Evolutionary conservation across 2,329 filamentous ascomycete genomes (phyloP).

Genomic region (Truncatella angustata): DNA sequence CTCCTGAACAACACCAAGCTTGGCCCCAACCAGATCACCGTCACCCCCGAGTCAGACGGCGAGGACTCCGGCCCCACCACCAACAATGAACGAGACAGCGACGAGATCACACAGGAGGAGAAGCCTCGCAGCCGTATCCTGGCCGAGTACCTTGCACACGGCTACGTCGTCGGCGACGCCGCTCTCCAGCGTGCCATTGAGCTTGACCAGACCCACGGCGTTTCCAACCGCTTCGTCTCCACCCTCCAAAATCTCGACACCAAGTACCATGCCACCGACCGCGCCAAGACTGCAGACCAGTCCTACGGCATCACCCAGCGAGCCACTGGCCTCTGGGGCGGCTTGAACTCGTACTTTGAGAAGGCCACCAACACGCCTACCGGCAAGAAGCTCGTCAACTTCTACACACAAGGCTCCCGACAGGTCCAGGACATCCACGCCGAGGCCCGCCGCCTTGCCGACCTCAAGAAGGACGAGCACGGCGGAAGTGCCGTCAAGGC

Average conservation of each 20-base stretch:
- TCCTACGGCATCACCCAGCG: slow-evolving; percentile 79
- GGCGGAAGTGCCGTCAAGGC: slow-evolving; percentile 60
- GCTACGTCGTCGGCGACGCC: slow-evolving; percentile 75
- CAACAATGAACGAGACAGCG: slow-evolving; percentile 55
- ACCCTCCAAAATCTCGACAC: slow-evolving; percentile 75
- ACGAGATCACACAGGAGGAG: slow-evolving; percentile 89
- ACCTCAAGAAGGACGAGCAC: slow-evolving; percentile 73
- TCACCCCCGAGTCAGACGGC: slow-evolving; percentile 64
- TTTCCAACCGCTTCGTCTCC: slow-evolving; percentile 75
- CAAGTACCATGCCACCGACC: slow-evolving; percentile 86
- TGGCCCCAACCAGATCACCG: slow-evolving; percentile 77
- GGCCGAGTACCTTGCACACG: slow-evolving; percentile 94
- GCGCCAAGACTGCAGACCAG: slow-evolving; percentile 78
- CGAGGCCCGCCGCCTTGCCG: slow-evolving; percentile 84
- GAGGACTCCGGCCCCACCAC: slow-evolving; percentile 57
- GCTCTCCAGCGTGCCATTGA: slow-evolving; percentile 82
- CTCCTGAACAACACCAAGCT: slow-evolving; percentile 97
- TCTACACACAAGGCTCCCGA: slow-evolving; percentile 82
- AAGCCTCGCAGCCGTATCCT: slow-evolving; percentile 93
- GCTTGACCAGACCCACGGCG: slow-evolving; percentile 85
- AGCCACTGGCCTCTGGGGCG: slow-evolving; percentile 62
- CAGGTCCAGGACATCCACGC: slow-evolving; percentile 92
- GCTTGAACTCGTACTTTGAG: slow-evolving; percentile 87
- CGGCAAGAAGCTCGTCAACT: slow-evolving; percentile 81
- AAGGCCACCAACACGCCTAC: slow-evolving; percentile 86